phyloP scores from a whole-genome alignment of 2,329 filamentous ascomycete genomes.

The Fusarium avenaceum region DNA sequence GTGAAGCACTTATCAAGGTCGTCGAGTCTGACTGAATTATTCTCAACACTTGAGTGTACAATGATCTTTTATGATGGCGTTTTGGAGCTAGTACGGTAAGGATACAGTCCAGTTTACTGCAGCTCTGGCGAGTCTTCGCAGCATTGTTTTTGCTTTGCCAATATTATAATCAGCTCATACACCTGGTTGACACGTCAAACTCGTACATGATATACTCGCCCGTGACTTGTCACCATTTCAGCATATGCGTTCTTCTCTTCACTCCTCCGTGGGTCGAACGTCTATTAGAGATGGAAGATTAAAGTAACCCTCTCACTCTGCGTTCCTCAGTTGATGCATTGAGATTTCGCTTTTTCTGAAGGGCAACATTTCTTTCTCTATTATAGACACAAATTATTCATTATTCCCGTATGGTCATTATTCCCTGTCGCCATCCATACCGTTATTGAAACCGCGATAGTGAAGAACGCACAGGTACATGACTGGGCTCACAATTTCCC shows the following conservation, averaged over 20 bases:
- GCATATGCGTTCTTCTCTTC: conserved; percentile 66
- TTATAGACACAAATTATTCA: neutral
- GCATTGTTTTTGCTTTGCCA: conserved; percentile 29
- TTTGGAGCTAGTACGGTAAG: conserved; percentile 38
- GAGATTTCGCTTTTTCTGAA: conserved; percentile 64
- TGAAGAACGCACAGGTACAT: neutral
- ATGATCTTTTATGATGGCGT: conserved; percentile 25
- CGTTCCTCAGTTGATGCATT: conserved; percentile 59
- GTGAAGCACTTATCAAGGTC: conserved; percentile 37
- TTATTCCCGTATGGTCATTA: neutral
- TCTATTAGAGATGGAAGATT: conserved; percentile 68
- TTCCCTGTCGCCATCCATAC: neutral
- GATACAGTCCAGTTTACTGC: conserved; percentile 20
- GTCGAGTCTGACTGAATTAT: neutral
- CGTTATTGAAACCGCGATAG: neutral
- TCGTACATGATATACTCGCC: neutral
- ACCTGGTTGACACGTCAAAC: conserved; percentile 7
- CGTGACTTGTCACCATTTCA: conserved; percentile 59
- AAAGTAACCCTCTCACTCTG: conserved; percentile 67
- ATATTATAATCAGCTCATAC: conserved; percentile 35
- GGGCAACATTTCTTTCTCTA: conserved; percentile 55
- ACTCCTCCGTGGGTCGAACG: conserved; percentile 66
- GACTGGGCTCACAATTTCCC: neutral
- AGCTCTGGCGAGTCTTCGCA: conserved; percentile 1
- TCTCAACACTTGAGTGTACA: neutral